Evolutionary conservation across 371 early-diverging fungal genomes (phyloP), one percentile per base, ranked within the genome.

Genomic region (Capillidium rhysosporum): DNA sequence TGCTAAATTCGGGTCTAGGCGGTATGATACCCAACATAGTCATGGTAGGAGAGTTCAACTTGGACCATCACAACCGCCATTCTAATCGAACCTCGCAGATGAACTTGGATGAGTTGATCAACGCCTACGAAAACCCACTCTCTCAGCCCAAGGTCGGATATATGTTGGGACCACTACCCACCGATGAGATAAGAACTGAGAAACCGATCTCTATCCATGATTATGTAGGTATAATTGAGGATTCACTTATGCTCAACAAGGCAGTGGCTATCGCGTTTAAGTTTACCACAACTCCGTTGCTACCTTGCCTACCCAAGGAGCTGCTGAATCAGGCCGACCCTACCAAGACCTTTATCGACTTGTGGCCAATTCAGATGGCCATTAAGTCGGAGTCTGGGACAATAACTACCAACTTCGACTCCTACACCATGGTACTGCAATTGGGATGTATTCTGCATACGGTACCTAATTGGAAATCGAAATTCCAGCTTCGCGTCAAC

Each of bases 341-440:
- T 25, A 57, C 55, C 52, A 62, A 63, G 52, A 62, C 61, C 49
- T 72, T 69, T 52, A 76, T 77, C 41, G 78, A 76, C 49, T 57
- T 74, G 21, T 76, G 79, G 80, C 78, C 80, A 0, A 76, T 77
- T 52, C 76, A 77, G 56, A 52, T 52, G 52, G 28, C 41, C 26
- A 18, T 18, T 16, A 39, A 47, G 40, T 24, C 46, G 20, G 57
- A 60, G 30, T 14, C 24, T 25, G 40, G 40, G 29, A 45, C 63
- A 24, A 68, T 68, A 31, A 48, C 68, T 53, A 73, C 73, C 20
- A 75, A 73, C 46, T 77, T 78, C 66, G 75, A 76, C 53, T 73
- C 79, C 0, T 80, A 77, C 55, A 72, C 80, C 20, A 69, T 80
- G 73, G 80, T 80, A 5, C 62, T 80, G 34, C 81, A 80, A 61